These are phyloP conservation scores for Backusella morwellensis DNA, from an alignment of 192 early-diverging fungal genomes.

Conservation along the genomic window DNA sequence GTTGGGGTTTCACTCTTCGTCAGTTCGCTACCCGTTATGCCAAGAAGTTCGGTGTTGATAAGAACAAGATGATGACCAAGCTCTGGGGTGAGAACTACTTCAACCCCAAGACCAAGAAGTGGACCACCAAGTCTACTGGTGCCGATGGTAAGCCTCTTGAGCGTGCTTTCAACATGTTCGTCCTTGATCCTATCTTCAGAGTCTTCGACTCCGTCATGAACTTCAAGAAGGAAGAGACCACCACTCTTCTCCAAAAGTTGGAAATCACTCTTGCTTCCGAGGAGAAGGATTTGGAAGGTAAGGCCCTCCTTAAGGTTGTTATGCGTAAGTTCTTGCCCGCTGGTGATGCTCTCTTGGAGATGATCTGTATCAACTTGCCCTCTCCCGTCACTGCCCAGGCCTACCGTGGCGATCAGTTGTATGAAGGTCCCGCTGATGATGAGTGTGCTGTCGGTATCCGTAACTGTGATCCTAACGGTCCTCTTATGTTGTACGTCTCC, in stretches of 20 bases:
- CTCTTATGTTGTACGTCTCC: conserved; percentile 98
- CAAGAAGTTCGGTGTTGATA: conserved; percentile 97
- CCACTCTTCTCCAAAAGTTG: conserved; percentile 81
- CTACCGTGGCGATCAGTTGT: conserved; percentile 91
- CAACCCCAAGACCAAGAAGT: conserved; percentile 98
- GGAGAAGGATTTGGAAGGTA: conserved; percentile 89
- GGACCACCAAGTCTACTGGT: conserved; percentile 78
- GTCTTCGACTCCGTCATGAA: conserved; percentile 95
- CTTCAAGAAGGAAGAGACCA: conserved; percentile 89
- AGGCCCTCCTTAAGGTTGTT: conserved; percentile 89
- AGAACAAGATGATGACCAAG: conserved; percentile 90
- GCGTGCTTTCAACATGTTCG: conserved; percentile 97
- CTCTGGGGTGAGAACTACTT: conserved; percentile 99
- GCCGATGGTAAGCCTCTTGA: conserved; percentile 79
- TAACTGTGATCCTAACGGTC: conserved; percentile 88
- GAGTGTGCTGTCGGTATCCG: conserved; percentile 88
- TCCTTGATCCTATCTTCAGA: conserved; percentile 97
- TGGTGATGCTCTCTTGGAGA: conserved; percentile 95
- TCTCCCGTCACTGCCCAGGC: conserved; percentile 89
- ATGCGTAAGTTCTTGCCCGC: conserved; percentile 99
- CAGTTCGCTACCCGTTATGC: conserved; percentile 94
- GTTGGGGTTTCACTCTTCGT: conserved; percentile 98
- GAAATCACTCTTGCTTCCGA: conserved; percentile 79
- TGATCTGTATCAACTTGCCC: conserved; percentile 98
- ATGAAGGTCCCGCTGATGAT: conserved; percentile 95